phyloP scores from a whole-genome alignment of 78 protist species.

The Emiliania huxleyi region DNA sequence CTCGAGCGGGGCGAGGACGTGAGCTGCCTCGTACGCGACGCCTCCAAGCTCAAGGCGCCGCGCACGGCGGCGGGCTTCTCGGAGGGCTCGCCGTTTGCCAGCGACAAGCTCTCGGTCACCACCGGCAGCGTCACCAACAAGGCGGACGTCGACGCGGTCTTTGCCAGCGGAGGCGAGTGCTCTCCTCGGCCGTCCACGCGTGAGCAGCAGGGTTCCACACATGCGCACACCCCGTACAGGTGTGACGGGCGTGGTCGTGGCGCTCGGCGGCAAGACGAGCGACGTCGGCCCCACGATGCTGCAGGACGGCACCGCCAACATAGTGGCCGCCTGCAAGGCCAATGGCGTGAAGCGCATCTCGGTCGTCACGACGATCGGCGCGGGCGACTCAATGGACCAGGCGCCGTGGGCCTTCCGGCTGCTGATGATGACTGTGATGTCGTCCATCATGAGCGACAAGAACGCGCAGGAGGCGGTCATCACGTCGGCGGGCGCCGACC shows the following conservation, averaged over 20 bases:
- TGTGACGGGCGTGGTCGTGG: not conserved
- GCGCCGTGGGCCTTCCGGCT: conserved; percentile 26
- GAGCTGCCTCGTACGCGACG: not conserved
- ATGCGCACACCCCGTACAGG: not conserved
- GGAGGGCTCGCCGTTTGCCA: not conserved
- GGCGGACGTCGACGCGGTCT: not conserved
- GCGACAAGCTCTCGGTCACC: not conserved
- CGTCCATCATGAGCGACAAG: not conserved
- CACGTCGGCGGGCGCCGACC: not conserved
- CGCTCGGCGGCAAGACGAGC: conserved; percentile 21
- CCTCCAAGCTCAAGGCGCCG: not conserved
- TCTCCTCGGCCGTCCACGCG: not conserved
- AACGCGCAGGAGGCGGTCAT: conserved; percentile 31
- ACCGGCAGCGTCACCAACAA: not conserved
- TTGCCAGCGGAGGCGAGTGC: not conserved
- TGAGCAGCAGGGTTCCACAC: too few species aligned
- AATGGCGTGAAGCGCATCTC: conserved; percentile 24
- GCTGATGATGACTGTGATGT: conserved; percentile 22
- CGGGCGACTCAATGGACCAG: conserved; percentile 22
- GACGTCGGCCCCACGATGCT: conserved; percentile 1
- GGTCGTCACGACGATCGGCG: conserved; percentile 39
- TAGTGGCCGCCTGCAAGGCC: not conserved
- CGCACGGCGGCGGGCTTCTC: not conserved
- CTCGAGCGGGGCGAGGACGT: conserved; percentile 1
- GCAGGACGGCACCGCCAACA: conserved; percentile 19